These are phyloP conservation scores for Gossypium sturtianum DNA, from an alignment of 345 rosid genomes.

Conservation along the genomic window DNA sequence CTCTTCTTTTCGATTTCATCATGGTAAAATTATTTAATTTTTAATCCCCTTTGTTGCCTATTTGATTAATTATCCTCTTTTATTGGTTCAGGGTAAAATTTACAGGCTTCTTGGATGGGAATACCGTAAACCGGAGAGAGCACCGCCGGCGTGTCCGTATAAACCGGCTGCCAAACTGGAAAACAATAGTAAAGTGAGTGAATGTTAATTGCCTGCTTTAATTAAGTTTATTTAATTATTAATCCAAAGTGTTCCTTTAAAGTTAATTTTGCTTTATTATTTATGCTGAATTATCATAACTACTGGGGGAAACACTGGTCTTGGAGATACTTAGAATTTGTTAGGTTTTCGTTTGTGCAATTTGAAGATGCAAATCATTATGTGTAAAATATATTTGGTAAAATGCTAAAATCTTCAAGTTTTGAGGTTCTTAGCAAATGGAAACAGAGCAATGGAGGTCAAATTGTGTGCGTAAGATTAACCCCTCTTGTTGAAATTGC, in stretches of 20 bases:
- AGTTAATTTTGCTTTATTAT: not conserved
- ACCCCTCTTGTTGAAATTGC: not conserved
- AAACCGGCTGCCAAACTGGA: slow-evolving; percentile 46
- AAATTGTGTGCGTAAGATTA: not conserved
- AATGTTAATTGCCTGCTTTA: not conserved
- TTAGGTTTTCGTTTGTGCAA: not conserved
- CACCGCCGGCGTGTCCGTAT: slow-evolving; percentile 81
- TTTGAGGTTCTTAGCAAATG: not conserved
- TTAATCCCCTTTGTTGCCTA: not conserved
- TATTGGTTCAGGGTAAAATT: slow-evolving; percentile 48
- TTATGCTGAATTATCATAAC: not conserved
- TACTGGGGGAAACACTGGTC: not conserved
- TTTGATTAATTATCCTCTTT: not conserved
- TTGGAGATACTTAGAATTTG: not conserved
- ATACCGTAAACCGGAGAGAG: slow-evolving; percentile 78
- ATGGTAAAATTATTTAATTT: slow-evolving; percentile 38
- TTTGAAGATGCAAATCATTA: not conserved
- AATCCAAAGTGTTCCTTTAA: not conserved
- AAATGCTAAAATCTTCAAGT: not conserved
- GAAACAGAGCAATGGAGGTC: not conserved
- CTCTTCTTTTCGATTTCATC: slow-evolving; percentile 53
- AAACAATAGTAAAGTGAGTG: slow-evolving; percentile 39
- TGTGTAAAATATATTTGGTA: not conserved
- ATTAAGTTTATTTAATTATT: not conserved
- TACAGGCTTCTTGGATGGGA: slow-evolving; percentile 86